Percentiles rank a stretch among this genome's conserved stretches.
phyloP scores from a whole-genome alignment of 805 yeast species.

The Zygosaccharomyces pseudorouxii region DNA sequence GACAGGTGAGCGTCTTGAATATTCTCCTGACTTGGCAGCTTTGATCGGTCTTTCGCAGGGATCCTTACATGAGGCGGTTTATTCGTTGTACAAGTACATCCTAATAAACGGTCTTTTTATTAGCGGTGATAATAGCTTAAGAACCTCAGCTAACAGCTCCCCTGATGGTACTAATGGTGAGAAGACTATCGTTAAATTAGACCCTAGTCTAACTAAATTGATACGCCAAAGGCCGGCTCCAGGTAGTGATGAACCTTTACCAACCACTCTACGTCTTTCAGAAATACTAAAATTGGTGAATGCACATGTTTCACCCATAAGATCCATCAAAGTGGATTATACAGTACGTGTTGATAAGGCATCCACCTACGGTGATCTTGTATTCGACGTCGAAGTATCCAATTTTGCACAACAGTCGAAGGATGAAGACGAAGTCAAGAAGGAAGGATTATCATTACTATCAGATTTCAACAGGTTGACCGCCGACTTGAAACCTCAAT shows the following conservation, averaged over 20 bases:
- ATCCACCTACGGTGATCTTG: conserved; percentile 73
- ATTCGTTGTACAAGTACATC: conserved; percentile 73
- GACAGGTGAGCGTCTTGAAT: conserved; percentile 55
- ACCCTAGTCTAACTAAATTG: conserved; percentile 41
- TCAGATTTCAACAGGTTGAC: conserved; percentile 30
- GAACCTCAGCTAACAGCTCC: conserved; percentile 9
- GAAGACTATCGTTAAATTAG: conserved; percentile 49
- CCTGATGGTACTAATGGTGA: conserved; percentile 40
- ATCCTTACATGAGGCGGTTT: conserved; percentile 82
- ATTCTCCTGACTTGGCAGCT: conserved; percentile 61
- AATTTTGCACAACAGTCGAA: conserved; percentile 31
- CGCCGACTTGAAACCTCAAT: conserved; percentile 36
- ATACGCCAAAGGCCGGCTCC: conserved; percentile 27
- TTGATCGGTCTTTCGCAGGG: conserved; percentile 73
- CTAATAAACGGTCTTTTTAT: conserved; percentile 56
- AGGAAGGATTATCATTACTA: conserved; percentile 29
- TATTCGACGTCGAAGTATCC: conserved; percentile 69
- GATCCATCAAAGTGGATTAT: conserved; percentile 75
- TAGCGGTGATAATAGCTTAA: conserved; percentile 19
- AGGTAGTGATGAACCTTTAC: conserved; percentile 8
- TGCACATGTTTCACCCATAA: conserved; percentile 64
- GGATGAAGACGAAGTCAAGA: conserved; percentile 26
- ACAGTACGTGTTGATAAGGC: conserved; percentile 72
- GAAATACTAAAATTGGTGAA: conserved; percentile 42
- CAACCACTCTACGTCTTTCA: conserved; percentile 41